Percentiles rank a stretch among this genome's conserved stretches.
Evolutionary conservation across 768 basidiomycete species (phyloP).

Genomic region (Gloeophyllum trabeum): DNA sequence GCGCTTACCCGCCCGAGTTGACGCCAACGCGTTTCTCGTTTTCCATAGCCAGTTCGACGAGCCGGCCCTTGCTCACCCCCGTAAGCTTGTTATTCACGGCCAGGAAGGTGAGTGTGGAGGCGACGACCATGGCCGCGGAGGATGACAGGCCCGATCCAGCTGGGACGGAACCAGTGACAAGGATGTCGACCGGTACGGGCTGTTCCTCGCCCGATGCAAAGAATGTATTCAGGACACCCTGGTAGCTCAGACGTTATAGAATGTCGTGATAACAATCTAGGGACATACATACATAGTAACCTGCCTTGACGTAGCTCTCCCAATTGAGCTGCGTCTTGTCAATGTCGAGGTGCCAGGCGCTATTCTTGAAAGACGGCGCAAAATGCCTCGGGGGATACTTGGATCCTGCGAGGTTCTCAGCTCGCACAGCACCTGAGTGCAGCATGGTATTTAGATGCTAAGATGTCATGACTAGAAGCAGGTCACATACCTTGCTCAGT

Average conservation of each 20-base stretch:
- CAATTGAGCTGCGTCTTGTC: conserved; percentile 59
- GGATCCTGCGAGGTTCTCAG: conserved; percentile 41
- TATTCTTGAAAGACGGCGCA: no score
- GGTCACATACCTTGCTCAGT: no score
- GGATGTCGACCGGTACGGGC: conserved; percentile 57
- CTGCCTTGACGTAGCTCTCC: conserved; percentile 86
- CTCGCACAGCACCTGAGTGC: conserved; percentile 44
- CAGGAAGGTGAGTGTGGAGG: conserved; percentile 72
- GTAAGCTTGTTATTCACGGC: conserved; percentile 59
- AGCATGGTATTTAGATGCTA: conserved; percentile 17
- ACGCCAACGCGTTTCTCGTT: conserved; percentile 82
- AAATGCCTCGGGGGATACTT: conserved; percentile 55
- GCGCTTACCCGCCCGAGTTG: conserved; percentile 71
- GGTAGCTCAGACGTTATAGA: no score
- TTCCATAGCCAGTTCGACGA: conserved; percentile 73
- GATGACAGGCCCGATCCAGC: conserved; percentile 82
- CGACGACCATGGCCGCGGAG: conserved; percentile 81
- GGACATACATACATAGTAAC: conserved; percentile 52
- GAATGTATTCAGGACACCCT: conserved; percentile 62
- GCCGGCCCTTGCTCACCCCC: conserved; percentile 48
- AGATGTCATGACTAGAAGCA: no score
- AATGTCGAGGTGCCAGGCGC: conserved; percentile 80
- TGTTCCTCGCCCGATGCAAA: conserved; percentile 24
- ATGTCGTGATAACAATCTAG: no score
- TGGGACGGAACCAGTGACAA: conserved; percentile 77